Evolutionary conservation across 2,329 filamentous ascomycete species (phyloP), one percentile per base, ranked within the genome.

Genomic region (Xylariales sp.): DNA sequence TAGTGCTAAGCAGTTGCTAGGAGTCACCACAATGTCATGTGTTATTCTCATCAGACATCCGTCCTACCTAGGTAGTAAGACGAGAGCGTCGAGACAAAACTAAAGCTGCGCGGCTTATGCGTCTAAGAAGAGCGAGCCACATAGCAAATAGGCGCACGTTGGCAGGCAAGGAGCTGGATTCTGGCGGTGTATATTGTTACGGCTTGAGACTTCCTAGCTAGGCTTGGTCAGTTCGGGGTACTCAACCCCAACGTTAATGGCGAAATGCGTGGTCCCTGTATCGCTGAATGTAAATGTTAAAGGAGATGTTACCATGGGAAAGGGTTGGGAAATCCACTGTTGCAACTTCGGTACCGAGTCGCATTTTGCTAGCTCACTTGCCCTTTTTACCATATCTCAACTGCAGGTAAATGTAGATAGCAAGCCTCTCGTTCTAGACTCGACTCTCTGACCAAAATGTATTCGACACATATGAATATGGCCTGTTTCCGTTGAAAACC

Each of bases 231-330:
- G 16, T 53, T 16, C 48, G 14, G 49, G 41, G 7, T 43, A 45
- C 16, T 12, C 36, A 41, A 10, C 41, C 14, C 34, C 53, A 62
- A 60, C 64, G 64, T 69, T 67, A 71, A 72, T 71, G 72, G 71
- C 73, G 69, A 74, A 69, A 71, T 74, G 72, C 71, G 70, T 73
- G 69, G 74, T 72, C 61, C 70, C 70, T 72, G 67, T 68, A 65
- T 69, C 43, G 72, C 4, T 41, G 2, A 14, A 41, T 0, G 14
- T 14, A 70, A 65, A 70, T 69, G 65, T 70, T 53, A 61, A 68
- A 70, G 71, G 69, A 65, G 73, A 64, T 49, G 56, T 71, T 73
- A 69, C 72, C 69, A 75, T 75, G 75, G 74, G 73, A 64, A 72
- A 64, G 65, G 54, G 62, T 64, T 45, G 65, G 67, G 59, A 69